Evolutionary conservation across 345 rosid species (phyloP).

Genomic region (Excoecaria agallocha): DNA sequence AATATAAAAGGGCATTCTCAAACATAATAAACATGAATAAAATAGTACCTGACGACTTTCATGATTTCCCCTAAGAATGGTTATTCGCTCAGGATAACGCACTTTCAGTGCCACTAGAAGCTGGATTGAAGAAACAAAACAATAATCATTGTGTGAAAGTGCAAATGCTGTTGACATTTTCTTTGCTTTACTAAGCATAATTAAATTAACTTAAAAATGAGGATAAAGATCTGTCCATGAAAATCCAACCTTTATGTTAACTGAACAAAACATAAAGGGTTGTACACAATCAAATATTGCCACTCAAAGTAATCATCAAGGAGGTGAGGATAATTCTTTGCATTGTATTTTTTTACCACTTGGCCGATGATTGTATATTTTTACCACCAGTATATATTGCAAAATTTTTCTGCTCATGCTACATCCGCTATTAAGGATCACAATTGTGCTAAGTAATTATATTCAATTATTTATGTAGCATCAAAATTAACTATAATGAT

Average conservation of each 20-base stretch:
- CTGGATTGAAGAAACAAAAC: constrained; percentile 31
- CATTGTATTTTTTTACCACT: not conserved
- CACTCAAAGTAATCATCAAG: not conserved
- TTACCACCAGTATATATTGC: not conserved
- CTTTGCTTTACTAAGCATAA: not conserved
- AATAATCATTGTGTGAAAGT: not conserved
- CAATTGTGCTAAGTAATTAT: not conserved
- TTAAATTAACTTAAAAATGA: not conserved
- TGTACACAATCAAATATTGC: not conserved
- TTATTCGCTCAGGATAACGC: constrained; percentile 79
- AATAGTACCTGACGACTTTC: constrained; percentile 91
- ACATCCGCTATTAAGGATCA: not conserved
- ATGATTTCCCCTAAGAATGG: constrained; percentile 93
- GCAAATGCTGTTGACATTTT: not conserved
- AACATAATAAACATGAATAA: not conserved
- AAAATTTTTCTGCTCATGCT: not conserved
- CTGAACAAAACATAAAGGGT: not conserved
- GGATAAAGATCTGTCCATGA: no score
- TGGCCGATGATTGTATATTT: not conserved
- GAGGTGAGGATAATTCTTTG: not conserved
- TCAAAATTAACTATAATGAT: no score
- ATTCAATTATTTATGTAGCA: not conserved
- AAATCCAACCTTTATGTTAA: no score
- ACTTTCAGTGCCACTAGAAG: constrained; percentile 86
- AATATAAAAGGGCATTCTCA: not conserved